Evolutionary conservation across 1,284 basidiomycete genomes (phyloP), one percentile per base, ranked within the genome.

Genomic region (Puccinia polysora): DNA sequence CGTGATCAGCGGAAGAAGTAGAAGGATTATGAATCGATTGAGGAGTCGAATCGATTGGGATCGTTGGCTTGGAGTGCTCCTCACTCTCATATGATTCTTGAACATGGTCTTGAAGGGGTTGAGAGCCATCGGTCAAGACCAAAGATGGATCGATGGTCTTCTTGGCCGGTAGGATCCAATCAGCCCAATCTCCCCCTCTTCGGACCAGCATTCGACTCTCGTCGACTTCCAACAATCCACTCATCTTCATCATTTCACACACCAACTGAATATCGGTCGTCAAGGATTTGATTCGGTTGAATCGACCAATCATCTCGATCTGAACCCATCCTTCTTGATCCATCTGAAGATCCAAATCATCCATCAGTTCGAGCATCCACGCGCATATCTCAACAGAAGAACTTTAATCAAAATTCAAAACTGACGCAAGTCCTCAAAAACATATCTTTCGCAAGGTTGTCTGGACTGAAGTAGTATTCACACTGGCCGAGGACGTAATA

Each of bases 291-390:
- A 95, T 85, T 50, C 92, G 87, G 77, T 90, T 91, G 84, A 95
- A 96, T 10, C 89, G 89, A 4, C 89, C 88, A 70, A 96, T 84
- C 70, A 91, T 82, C 10, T 84, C 76, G 52, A 94, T 88, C 23
- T 88, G 85, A 68, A 96, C 88, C 90, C 91, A 96, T 18, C 92
- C 92, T 74, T 85, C 83, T 2, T 85, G 83, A 78, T 95, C 90
- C 92, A 96, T 94, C 91, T 95, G 76, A 23, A 32, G 30, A 12
- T 2, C n/a, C 25, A 45, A 5, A 43, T 20, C 10, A 47, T 12
- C 47, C 30, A 25, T 25, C 23, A 49, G 25, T 20, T 30, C 38
- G 7, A n/a, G 40, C 18, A 43, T 43, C 8, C 18, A 43, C 18
- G 40, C 18, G 40, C 18, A 43, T 43, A 28, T 47, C 36, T 28